Evolutionary conservation across 768 basidiomycete genomes (phyloP), one percentile per base, ranked within the genome.

Genomic region (Tylopilus balloui): DNA sequence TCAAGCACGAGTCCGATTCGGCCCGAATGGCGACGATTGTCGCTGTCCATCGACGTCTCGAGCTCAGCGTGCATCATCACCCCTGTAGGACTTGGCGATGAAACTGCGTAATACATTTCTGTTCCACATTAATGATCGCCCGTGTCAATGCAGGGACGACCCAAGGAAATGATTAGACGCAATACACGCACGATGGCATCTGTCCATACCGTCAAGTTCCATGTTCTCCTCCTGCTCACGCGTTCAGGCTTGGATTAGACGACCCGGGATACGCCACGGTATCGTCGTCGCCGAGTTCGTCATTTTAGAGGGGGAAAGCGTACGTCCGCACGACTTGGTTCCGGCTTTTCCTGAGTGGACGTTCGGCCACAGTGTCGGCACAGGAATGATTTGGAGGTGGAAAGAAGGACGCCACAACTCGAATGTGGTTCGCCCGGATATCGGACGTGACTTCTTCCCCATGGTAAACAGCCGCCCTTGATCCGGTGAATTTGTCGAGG

Each of bases 321-420:
- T 24, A 25, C 3, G 2, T n/a, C 3, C 15, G 20, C 17, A 23
- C 3, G 7, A 17, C 44, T 15, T 17, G 28, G 40, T 34, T n/a
- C 35, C 24, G 28, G 23, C 28, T 43, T 52, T 52, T 48, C 51
- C 51, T 32, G 41, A 49, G 19, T 23, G 8, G 28, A 37, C 29
- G 3, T 20, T 36, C 29, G 13, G 39, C 6, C 37, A 20, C 36
- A 9, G 19, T 11, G 29, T 25, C 50, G 19, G 12, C 27, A 47
- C 17, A 28, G 45, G 39, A 47, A 41, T 13, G 20, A 35, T 10
- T 10, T 24, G 50, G 24, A 34, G 31, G 47, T 36, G 51, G 51
- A 42, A 55, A 14, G 20, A 25, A 38, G 19, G 40, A 53, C 45
- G 37, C 48, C 55, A 45, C 52, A 54, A 31, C 42, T 9, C 20